phyloP scores from a whole-genome alignment of 805 yeast species.

The Kuraishia molischiana region DNA sequence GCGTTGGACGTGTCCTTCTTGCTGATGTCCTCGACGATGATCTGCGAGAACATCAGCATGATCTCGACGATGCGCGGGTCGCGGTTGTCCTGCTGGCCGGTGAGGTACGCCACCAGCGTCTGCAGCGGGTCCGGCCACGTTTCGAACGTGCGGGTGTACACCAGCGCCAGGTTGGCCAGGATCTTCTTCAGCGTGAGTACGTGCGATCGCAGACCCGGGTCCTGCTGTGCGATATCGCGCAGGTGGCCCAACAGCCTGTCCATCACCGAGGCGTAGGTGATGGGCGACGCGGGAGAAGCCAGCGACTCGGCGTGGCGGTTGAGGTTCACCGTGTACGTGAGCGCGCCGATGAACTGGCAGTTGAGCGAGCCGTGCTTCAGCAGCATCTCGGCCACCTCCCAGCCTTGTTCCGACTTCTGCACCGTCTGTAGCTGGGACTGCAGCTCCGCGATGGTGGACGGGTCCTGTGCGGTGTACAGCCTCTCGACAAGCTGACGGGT shows the following conservation, averaged over 20 bases:
- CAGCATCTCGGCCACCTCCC: constrained; percentile 45
- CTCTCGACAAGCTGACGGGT: constrained; percentile 23
- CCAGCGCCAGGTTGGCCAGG: constrained; percentile 40
- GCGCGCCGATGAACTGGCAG: constrained; percentile 71
- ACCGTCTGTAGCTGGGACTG: constrained; percentile 49
- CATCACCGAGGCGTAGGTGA: neutral
- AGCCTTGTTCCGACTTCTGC: constrained; percentile 50
- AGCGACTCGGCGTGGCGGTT: constrained; percentile 16
- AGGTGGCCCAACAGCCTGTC: neutral
- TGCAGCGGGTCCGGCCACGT: constrained; percentile 32
- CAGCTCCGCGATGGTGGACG: constrained; percentile 25
- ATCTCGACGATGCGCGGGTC: constrained; percentile 4
- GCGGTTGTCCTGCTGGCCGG: constrained; percentile 4
- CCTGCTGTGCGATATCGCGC: neutral
- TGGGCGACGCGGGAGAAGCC: neutral
- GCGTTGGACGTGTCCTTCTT: constrained; percentile 23
- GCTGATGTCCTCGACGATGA: constrained; percentile 40
- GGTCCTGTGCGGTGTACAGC: constrained; percentile 31
- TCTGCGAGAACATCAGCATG: constrained; percentile 27
- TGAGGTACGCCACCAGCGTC: constrained; percentile 8
- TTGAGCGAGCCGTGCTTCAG: constrained; percentile 30
- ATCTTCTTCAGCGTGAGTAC: constrained; percentile 47
- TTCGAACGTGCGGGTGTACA: constrained; percentile 29
- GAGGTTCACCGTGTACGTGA: constrained; percentile 61
- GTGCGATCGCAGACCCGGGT: constrained; percentile 1